A percentile compares a stretch with the other conserved stretches of the same genome.
Conservation (phyloP, 805 yeast genomes). For the Zygosaccharomyces bisporus region DNA sequence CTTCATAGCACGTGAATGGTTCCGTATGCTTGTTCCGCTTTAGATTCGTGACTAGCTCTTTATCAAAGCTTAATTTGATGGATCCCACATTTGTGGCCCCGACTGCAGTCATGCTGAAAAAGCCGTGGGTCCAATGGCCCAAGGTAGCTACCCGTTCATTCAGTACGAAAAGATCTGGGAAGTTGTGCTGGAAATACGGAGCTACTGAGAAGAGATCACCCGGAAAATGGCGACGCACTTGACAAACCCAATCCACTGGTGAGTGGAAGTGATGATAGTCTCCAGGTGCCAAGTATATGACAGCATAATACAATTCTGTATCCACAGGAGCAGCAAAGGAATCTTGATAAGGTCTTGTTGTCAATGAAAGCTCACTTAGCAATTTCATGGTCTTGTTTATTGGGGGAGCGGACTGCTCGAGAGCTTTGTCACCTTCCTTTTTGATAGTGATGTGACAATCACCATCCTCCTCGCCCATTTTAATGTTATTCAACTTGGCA, state of each 20-base stretch:
- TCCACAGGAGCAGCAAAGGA: slow-evolving; percentile 36
- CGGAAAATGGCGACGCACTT: slow-evolving; percentile 87
- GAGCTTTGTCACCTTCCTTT: slow-evolving; percentile 67
- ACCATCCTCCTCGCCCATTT: slow-evolving; percentile 18
- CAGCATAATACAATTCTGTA: slow-evolving; percentile 76
- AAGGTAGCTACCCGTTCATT: slow-evolving; percentile 93
- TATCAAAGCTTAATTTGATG: slow-evolving; percentile 86
- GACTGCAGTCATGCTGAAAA: slow-evolving; percentile 97
- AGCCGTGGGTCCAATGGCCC: slow-evolving; percentile 96
- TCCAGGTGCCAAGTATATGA: slow-evolving; percentile 95
- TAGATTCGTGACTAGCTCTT: slow-evolving; percentile 80
- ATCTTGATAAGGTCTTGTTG: slow-evolving; percentile 16
- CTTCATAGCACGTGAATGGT: slow-evolving; percentile 88
- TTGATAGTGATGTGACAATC: slow-evolving; percentile 43
- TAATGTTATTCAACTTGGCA: slow-evolving; percentile 73
- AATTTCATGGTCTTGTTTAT: slow-evolving; percentile 37
- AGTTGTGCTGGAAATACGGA: slow-evolving; percentile 87
- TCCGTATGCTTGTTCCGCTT: slow-evolving; percentile 45
- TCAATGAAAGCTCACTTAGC: slow-evolving; percentile 34
- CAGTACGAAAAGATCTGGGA: slow-evolving; percentile 80
- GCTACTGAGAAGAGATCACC: slow-evolving; percentile 96
- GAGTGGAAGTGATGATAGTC: slow-evolving; percentile 97
- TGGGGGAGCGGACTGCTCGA: slow-evolving; percentile 33
- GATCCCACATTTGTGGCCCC: slow-evolving; percentile 99
- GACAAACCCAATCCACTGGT: slow-evolving; percentile 94